A percentile compares a stretch with the other conserved stretches of the same genome.
Evolutionary conservation across 805 yeast species (phyloP).

Genomic region (Barnettozyma siamensis): DNA sequence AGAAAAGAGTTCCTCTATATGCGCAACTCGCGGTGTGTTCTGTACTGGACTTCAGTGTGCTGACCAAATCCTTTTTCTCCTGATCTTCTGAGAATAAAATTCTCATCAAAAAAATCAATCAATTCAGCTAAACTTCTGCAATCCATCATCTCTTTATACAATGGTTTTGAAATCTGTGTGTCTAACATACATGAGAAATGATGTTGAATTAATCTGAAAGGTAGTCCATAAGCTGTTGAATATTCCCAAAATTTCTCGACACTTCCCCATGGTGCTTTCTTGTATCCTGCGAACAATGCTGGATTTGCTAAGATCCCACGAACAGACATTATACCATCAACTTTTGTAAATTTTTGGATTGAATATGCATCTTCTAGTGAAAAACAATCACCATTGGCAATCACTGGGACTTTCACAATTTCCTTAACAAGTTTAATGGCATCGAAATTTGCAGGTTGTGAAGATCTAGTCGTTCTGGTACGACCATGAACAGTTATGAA

Average conservation of each 20-base stretch:
- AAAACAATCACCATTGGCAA: conserved; percentile 98
- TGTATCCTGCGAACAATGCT: conserved; percentile 72
- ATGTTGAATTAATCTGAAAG: conserved; percentile 79
- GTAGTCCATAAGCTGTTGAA: conserved; percentile 75
- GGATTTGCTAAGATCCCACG: conserved; percentile 86
- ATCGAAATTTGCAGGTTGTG: conserved; percentile 75
- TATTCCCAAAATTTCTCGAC: conserved; percentile 79
- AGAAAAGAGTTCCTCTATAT: conserved; percentile 13
- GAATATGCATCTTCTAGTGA: conserved; percentile 52
- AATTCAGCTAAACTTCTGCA: conserved; percentile 52
- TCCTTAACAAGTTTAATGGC: conserved; percentile 67
- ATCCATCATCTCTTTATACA: conserved; percentile 61
- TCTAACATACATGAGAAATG: conserved; percentile 86
- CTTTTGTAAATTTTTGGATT: conserved; percentile 64
- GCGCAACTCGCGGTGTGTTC: conserved; percentile 24
- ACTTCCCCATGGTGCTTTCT: conserved; percentile 84
- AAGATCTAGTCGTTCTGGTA: conserved; percentile 76
- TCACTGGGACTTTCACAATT: conserved; percentile 58
- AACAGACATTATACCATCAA: conserved; percentile 94
- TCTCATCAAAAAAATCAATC: conserved; percentile 75
- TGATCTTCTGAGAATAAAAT: conserved; percentile 59
- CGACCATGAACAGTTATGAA: conserved; percentile 94
- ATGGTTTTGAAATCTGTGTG: conserved; percentile 38
- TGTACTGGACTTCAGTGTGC: conserved; percentile 40
- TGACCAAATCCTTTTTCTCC: conserved; percentile 69